phyloP scores from a whole-genome alignment of 805 yeast species.

The Sungouiella thailandica region DNA sequence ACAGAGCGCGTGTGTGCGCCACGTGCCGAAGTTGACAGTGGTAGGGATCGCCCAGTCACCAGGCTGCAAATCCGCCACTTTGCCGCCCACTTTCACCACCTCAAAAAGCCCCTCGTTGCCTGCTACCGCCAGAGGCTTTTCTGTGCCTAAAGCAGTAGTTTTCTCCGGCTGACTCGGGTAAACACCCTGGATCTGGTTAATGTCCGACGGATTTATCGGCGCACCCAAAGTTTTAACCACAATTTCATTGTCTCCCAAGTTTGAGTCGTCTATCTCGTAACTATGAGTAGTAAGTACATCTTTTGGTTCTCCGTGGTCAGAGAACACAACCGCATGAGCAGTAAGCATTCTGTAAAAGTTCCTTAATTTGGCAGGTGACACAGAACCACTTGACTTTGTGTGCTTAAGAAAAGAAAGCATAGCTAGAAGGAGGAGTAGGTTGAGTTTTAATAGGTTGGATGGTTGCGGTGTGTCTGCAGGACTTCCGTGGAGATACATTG shows the following conservation, averaged over 20 bases:
- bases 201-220: slow-evolving; percentile 42
- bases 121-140: slow-evolving; percentile 24
- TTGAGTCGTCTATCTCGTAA: slow-evolving; percentile 44
- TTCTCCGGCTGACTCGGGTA: slow-evolving; percentile 46
- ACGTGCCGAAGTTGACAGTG: slow-evolving; percentile 80
- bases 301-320: slow-evolving; percentile 62
- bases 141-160: slow-evolving; percentile 49
- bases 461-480: too few species aligned
- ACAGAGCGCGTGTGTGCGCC: slow-evolving; percentile 75
- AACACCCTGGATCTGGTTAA: slow-evolving; percentile 44
- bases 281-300: slow-evolving; percentile 50
- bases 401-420: too few species aligned
- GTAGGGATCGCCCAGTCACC: slow-evolving; percentile 88
- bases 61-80: slow-evolving; percentile 9
- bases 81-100: slow-evolving; percentile 14
- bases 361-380: too few species aligned
- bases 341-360: slow-evolving; percentile 42
- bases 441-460: too few species aligned
- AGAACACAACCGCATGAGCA: slow-evolving; percentile 64
- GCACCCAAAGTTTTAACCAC: slow-evolving; percentile 34
- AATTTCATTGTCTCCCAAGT: slow-evolving; percentile 30
- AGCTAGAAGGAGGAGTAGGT: too few species aligned
- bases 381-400: too few species aligned
- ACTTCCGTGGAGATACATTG: too few species aligned
- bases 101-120: slow-evolving; percentile 19